phyloP scores from a whole-genome alignment of 139 green algal genomes.

The Eudorina sp. region DNA sequence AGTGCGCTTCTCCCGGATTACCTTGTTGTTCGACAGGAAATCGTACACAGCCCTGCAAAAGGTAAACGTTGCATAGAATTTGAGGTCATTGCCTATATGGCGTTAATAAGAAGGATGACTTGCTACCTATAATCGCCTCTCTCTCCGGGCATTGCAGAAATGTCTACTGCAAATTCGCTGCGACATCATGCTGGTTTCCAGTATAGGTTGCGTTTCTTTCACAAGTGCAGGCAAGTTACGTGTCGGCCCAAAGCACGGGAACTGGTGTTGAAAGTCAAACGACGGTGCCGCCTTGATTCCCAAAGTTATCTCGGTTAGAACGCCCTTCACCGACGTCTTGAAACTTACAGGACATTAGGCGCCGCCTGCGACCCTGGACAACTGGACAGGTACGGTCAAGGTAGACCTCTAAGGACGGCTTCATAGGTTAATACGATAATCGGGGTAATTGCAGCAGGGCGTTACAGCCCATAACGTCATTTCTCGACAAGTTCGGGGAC shows the following conservation, averaged over 20 bases:
- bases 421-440: background rate
- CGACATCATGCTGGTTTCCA: background rate
- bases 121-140: too few species aligned
- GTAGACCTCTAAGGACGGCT: background rate
- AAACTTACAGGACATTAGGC: background rate
- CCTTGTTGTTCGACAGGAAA: too few species aligned
- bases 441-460: background rate
- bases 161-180: background rate
- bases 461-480: background rate
- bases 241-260: background rate
- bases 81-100: too few species aligned
- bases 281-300: background rate
- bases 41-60: too few species aligned
- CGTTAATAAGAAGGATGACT: too few species aligned
- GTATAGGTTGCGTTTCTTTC: slow-evolving; percentile 22
- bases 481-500: background rate
- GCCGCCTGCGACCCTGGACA: background rate
- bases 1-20: too few species aligned
- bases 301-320: background rate
- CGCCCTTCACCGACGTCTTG: background rate
- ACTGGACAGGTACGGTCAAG: slow-evolving; percentile 14
- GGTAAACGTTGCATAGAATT: too few species aligned
- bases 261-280: background rate
- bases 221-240: background rate
- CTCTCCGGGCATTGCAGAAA: too few species aligned